phyloP scores from a whole-genome alignment of 1,139 yeast genomes.

The Torulaspora pretoriensis region DNA sequence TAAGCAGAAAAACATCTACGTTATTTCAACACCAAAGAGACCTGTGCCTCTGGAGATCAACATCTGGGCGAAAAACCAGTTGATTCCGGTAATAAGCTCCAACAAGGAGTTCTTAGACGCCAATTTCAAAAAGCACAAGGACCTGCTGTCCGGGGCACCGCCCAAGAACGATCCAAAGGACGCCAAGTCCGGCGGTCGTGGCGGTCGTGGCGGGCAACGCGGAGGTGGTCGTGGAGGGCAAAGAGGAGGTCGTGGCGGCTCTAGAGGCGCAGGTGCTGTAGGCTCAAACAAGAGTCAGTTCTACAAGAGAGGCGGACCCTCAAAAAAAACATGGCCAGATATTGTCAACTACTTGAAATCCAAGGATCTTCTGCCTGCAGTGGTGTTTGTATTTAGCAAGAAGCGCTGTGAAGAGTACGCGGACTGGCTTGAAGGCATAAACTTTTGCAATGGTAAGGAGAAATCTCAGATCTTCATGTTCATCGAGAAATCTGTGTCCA shows the following conservation, averaged over 20 bases:
- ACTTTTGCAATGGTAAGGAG: constrained; percentile 78
- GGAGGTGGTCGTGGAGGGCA: constrained; percentile 32
- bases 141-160: constrained; percentile 45
- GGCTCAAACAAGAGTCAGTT: constrained; percentile 39
- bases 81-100: constrained; percentile 71
- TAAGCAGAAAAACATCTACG: constrained; percentile 90
- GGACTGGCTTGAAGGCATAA: constrained; percentile 64
- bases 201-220: constrained; percentile 27
- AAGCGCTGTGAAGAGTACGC: constrained; percentile 93
- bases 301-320: constrained; percentile 61
- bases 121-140: constrained; percentile 62
- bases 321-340: constrained; percentile 71
- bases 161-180: constrained; percentile 26
- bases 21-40: constrained; percentile 90
- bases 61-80: constrained; percentile 69
- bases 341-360: constrained; percentile 69
- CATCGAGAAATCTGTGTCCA: constrained; percentile 79
- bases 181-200: constrained; percentile 32
- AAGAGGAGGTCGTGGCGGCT: constrained; percentile 38
- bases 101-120: constrained; percentile 61
- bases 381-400: constrained; percentile 87
- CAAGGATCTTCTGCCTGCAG: constrained; percentile 77
- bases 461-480: constrained; percentile 91
- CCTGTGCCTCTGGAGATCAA: constrained; percentile 91
- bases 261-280: constrained; percentile 40